These are phyloP conservation scores for Rhodotorula sp. DNA, from an alignment of 1,284 basidiomycete species.

Conservation along the genomic window DNA sequence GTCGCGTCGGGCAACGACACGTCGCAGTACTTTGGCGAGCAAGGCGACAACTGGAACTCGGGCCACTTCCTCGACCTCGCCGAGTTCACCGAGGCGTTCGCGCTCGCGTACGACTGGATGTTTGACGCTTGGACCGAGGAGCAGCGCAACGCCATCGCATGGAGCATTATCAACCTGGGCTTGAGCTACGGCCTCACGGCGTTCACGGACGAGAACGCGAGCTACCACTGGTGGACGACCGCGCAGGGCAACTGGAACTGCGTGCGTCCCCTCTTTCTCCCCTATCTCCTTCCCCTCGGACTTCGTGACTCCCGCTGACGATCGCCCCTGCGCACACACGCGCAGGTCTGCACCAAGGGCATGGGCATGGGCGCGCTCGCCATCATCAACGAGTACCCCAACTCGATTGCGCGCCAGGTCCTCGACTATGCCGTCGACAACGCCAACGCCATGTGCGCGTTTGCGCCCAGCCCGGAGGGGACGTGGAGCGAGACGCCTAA, in stretches of 20 bases:
- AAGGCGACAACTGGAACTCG: constrained; percentile 51
- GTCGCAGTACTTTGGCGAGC: constrained; percentile 58
- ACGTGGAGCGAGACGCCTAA: constrained; percentile 95
- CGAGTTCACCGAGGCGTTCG: constrained; percentile 82
- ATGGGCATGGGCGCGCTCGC: constrained; percentile 86
- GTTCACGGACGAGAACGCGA: constrained; percentile 38
- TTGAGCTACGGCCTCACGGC: constrained; percentile 57
- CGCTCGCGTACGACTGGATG: constrained; percentile 91
- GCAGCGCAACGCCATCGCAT: constrained; percentile 71
- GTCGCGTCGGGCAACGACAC: constrained; percentile 66
- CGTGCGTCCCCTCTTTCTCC: constrained; percentile 2
- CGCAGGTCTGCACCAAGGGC: constrained; percentile 82
- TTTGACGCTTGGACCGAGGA: constrained; percentile 78
- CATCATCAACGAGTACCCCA: constrained; percentile 80
- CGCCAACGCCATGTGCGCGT: constrained; percentile 77
- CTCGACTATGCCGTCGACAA: constrained; percentile 69
- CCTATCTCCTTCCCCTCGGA: too few relatives aligned
- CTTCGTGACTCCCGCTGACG: too few relatives aligned
- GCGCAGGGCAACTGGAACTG: constrained; percentile 92
- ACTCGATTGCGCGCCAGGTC: constrained; percentile 68
- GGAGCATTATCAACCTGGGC: constrained; percentile 77
- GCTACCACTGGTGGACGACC: constrained; percentile 51
- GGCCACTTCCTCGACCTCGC: constrained; percentile 91
- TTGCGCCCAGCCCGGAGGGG: constrained; percentile 64
- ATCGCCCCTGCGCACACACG: neutral